A percentile compares a stretch with the other conserved stretches of the same genome.
Conservation (phyloP, 1,139 yeast genomes). For the Candida tropicalis region DNA sequence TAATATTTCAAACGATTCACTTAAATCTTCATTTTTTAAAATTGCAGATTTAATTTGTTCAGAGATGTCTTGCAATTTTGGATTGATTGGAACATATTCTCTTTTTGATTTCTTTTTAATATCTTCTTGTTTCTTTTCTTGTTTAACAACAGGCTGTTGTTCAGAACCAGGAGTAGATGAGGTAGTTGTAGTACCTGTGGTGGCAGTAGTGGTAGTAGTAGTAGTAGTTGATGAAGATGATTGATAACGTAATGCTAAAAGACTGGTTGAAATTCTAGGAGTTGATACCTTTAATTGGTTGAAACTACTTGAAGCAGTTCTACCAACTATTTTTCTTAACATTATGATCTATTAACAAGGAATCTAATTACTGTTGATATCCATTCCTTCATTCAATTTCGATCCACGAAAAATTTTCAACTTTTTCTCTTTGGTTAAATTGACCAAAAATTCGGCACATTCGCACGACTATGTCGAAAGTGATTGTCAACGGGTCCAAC, state of each 20-base stretch:
- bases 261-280: not conserved
- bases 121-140: slow-evolving; percentile 1
- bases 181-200: not conserved
- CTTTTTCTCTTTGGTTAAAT: not conserved
- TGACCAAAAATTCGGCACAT: no score
- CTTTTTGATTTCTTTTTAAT: not conserved
- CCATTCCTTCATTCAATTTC: not conserved
- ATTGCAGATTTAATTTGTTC: slow-evolving; percentile 34
- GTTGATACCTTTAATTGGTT: slow-evolving; percentile 13
- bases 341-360: slow-evolving; percentile 21
- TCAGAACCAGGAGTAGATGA: not conserved
- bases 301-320: slow-evolving; percentile 19
- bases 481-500: no score
- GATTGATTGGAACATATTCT: slow-evolving; percentile 12
- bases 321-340: slow-evolving; percentile 23
- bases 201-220: slow-evolving; percentile 11
- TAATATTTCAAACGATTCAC: slow-evolving; percentile 40
- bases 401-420: slow-evolving; percentile 7
- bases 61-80: slow-evolving; percentile 39
- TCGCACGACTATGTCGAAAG: no score
- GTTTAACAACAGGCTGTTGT: not conserved
- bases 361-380: not conserved
- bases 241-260: slow-evolving; percentile 10
- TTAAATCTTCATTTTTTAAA: slow-evolving; percentile 20
- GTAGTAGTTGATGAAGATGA: slow-evolving; percentile 8